Evolutionary conservation across 1,139 yeast genomes (phyloP).

Genomic region (Komagataea norvegica): DNA sequence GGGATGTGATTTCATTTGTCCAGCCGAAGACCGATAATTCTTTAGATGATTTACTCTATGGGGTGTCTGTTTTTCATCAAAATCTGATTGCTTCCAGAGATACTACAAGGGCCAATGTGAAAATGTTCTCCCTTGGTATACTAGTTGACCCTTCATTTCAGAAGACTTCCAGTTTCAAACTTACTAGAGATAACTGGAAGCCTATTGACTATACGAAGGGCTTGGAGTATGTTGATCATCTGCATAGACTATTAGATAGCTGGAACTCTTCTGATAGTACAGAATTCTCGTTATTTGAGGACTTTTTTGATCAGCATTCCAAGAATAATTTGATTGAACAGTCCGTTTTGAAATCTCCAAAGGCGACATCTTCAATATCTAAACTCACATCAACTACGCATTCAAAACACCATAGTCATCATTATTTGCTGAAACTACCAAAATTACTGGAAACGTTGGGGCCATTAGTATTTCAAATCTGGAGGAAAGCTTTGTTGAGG

Average conservation of each 20-base stretch:
- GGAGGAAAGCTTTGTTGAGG: constrained; percentile 64
- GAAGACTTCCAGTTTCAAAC: constrained; percentile 14
- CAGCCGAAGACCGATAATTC: constrained; percentile 32
- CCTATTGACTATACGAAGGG: constrained; percentile 52
- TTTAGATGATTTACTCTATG: constrained; percentile 33
- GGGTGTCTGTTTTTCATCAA: constrained; percentile 46
- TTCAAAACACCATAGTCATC: constrained; percentile 30
- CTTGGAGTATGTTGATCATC: constrained; percentile 50
- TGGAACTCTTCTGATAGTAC: constrained; percentile 26
- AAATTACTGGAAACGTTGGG: constrained; percentile 53
- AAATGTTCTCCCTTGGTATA: constrained; percentile 63
- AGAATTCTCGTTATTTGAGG: constrained; percentile 27
- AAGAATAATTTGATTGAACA: constrained; percentile 14
- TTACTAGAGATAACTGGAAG: constrained; percentile 37
- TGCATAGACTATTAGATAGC: constrained; percentile 39
- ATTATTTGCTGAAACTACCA: constrained; percentile 47
- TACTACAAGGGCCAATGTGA: constrained; percentile 45
- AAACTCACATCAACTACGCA: constrained; percentile 1
- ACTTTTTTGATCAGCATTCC: constrained; percentile 29
- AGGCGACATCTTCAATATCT: constrained; percentile 14
- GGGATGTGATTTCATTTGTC: constrained; percentile 52
- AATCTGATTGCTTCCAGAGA: constrained; percentile 29
- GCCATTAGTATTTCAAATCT: constrained; percentile 65
- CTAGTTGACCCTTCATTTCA: constrained; percentile 40
- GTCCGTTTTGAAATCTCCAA: constrained; percentile 19